Conservation (phyloP, 2,329 filamentous ascomycete species). For the Arthrinium phaeospermum region DNA sequence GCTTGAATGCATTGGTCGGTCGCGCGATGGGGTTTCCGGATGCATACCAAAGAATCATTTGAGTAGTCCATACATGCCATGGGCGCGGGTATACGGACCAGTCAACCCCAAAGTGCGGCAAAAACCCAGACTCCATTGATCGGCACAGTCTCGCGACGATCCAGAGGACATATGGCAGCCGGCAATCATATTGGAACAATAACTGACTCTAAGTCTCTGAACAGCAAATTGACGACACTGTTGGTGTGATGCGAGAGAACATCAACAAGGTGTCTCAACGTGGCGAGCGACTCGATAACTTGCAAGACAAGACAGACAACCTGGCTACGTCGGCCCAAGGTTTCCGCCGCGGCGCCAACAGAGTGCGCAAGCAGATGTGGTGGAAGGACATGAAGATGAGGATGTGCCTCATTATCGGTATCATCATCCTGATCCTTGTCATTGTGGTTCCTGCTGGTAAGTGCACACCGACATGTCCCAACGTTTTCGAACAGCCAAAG, state of each 20-base stretch:
- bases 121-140: neutral
- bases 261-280: slow-evolving; percentile 96
- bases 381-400: slow-evolving; percentile 99
- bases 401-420: slow-evolving; percentile 90
- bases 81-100: neutral
- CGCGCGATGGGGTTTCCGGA: neutral
- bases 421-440: slow-evolving; percentile 88
- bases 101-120: neutral
- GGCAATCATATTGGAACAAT: slow-evolving; percentile 23
- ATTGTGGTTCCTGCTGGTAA: slow-evolving; percentile 93
- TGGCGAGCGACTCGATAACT: slow-evolving; percentile 57
- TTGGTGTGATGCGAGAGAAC: slow-evolving; percentile 95
- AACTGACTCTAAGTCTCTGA: slow-evolving; percentile 1
- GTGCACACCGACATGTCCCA: slow-evolving; percentile 38
- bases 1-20: neutral
- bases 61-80: neutral
- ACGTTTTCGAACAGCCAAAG: neutral
- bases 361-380: slow-evolving; percentile 98
- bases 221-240: slow-evolving; percentile 97
- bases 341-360: slow-evolving; percentile 95
- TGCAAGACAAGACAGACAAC: slow-evolving; percentile 72
- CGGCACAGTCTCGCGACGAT: neutral
- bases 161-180: neutral
- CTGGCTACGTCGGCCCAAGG: slow-evolving; percentile 90
- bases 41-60: neutral